Conservation (phyloP, 495 filamentous ascomycete genomes). For the Xylaria palmicola region DNA sequence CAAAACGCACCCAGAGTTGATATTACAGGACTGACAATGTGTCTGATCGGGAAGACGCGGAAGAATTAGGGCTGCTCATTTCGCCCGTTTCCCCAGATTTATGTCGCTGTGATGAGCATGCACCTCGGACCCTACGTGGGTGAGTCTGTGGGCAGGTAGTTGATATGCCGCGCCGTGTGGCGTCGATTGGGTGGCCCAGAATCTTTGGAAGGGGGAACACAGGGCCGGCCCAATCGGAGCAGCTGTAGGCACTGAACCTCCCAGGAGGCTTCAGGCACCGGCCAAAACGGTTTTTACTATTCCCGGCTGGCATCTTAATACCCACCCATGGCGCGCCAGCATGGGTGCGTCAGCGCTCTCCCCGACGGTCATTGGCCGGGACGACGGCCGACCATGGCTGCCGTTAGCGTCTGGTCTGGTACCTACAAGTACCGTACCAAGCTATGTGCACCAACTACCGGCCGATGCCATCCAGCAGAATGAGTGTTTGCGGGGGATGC, state of each 20-base stretch:
- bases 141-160: background rate
- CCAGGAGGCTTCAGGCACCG: background rate
- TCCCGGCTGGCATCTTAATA: background rate
- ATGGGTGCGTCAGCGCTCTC: too few relatives aligned
- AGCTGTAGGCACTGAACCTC: background rate
- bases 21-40: too few relatives aligned
- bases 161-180: background rate
- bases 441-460: conserved; percentile 11
- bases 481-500: too few relatives aligned
- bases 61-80: too few relatives aligned
- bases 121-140: background rate
- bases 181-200: background rate
- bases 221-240: background rate
- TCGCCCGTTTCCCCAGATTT: background rate
- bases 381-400: background rate
- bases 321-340: background rate
- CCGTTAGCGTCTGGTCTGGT: background rate
- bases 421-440: too few relatives aligned
- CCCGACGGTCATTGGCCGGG: background rate
- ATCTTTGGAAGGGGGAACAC: background rate
- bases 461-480: conserved; percentile 2
- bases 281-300: background rate
- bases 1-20: too few relatives aligned
- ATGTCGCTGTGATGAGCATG: background rate
- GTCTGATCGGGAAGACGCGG: too few relatives aligned